Evolutionary conservation across 208 protist genomes (phyloP).

Genomic region (Leishmania gerbilli): DNA sequence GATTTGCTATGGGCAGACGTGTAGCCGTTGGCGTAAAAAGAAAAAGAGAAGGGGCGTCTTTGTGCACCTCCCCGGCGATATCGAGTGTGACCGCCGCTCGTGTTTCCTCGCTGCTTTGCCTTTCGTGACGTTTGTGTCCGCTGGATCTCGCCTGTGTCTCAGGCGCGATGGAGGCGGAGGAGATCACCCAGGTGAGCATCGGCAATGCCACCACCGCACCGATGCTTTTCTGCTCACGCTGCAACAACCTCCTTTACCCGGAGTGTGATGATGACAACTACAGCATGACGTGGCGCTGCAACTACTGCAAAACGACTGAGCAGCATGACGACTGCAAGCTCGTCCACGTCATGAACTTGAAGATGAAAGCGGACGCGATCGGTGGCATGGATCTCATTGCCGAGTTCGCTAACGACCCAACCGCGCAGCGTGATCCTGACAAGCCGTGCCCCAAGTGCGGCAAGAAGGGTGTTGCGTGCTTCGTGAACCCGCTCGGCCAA

Average conservation of each 20-base stretch:
- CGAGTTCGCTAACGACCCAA: slow-evolving; percentile 90
- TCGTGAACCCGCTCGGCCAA: slow-evolving; percentile 89
- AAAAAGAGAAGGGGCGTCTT: not conserved
- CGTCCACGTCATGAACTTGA: slow-evolving; percentile 90
- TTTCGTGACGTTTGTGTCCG: slow-evolving; percentile 11
- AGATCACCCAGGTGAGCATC: slow-evolving; percentile 23
- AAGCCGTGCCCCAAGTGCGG: slow-evolving; percentile 77
- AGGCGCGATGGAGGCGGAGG: slow-evolving; percentile 23
- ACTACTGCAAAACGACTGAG: slow-evolving; percentile 84
- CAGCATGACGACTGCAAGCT: slow-evolving; percentile 77
- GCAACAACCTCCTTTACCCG: slow-evolving; percentile 91
- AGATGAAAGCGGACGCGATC: slow-evolving; percentile 78
- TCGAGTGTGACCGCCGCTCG: not conserved
- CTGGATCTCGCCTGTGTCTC: not conserved
- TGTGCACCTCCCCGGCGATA: not conserved
- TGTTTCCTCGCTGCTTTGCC: not conserved
- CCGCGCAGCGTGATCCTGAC: slow-evolving; percentile 79
- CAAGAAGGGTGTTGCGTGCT: slow-evolving; percentile 78
- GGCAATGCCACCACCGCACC: slow-evolving; percentile 61
- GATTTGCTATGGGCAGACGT: not conserved
- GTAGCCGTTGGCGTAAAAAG: not conserved
- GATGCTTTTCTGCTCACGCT: slow-evolving; percentile 89
- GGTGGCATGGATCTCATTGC: slow-evolving; percentile 82
- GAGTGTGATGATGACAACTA: slow-evolving; percentile 56
- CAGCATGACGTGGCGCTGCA: slow-evolving; percentile 83